Percentiles rank a stretch among this genome's conserved stretches.
phyloP scores from a whole-genome alignment of 1,284 basidiomycete species.

The Ceratobasidium papillatum region DNA sequence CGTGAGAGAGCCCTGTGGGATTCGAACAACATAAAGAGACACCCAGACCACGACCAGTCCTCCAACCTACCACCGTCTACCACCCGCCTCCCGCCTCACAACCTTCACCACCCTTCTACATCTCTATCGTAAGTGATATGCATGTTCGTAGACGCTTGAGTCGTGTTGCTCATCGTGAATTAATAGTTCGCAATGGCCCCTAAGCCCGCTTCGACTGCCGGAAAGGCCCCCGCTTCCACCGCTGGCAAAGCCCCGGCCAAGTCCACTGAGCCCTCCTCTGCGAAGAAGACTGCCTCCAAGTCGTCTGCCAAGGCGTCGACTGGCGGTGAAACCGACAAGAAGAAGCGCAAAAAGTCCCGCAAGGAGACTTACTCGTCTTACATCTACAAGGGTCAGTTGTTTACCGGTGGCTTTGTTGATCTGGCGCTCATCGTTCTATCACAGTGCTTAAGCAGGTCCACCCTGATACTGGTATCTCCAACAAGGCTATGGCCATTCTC shows the following conservation, averaged over 20 bases:
- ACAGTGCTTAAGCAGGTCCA: conserved; percentile 90
- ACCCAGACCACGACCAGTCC: conserved; percentile 46
- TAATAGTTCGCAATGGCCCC: conserved; percentile 65
- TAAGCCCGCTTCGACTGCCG: conserved; percentile 76
- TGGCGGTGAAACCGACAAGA: conserved; percentile 71
- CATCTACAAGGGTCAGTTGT: conserved; percentile 84
- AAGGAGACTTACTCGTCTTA: conserved; percentile 95
- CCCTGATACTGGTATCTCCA: conserved; percentile 96
- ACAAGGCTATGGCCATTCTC: conserved; percentile 96
- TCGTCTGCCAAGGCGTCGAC: conserved; percentile 61
- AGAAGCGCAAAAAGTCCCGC: conserved; percentile 87
- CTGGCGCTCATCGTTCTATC: conserved; percentile 4
- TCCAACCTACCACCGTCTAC: conserved; percentile 45
- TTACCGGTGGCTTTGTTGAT: conserved; percentile 39
- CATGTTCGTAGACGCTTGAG: background rate
- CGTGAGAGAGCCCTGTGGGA: conserved; percentile 8
- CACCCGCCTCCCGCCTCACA: background rate
- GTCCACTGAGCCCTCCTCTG: conserved; percentile 41
- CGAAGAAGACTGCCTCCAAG: conserved; percentile 63
- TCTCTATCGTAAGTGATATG: background rate
- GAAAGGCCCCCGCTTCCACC: conserved; percentile 50
- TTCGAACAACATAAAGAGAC: conserved; percentile 34
- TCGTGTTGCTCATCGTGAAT: conserved; percentile 15
- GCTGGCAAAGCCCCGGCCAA: conserved; percentile 87
- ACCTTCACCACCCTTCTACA: background rate